Percentiles rank a stretch among this genome's conserved stretches.
These are phyloP conservation scores for Saturnispora silvae DNA, from an alignment of 805 yeast species.

Conservation along the genomic window DNA sequence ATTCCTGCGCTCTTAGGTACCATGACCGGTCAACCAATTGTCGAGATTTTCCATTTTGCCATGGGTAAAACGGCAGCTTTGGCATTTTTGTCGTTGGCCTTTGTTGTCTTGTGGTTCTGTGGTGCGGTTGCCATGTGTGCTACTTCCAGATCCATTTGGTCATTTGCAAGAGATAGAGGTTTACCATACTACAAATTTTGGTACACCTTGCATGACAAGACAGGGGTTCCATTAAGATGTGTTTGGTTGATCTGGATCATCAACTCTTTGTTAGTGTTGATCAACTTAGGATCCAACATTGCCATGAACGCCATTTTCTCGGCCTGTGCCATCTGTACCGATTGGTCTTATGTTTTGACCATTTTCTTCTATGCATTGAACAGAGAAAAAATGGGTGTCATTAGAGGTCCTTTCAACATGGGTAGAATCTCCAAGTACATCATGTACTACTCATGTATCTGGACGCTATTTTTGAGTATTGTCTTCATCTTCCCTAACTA, in stretches of 20 bases:
- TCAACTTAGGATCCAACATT: constrained; percentile 31
- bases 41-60: constrained; percentile 39
- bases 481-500: constrained; percentile 43
- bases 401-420: constrained; percentile 39
- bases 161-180: constrained; percentile 47
- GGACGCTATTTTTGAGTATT: constrained; percentile 38
- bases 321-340: constrained; percentile 41
- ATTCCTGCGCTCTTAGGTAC: constrained; percentile 25
- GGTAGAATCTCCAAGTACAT: constrained; percentile 32
- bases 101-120: constrained; percentile 42
- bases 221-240: constrained; percentile 35
- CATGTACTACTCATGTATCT: constrained; percentile 31
- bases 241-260: constrained; percentile 33
- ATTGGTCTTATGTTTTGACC: constrained; percentile 40
- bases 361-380: constrained; percentile 33
- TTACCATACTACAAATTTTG: constrained; percentile 36
- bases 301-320: constrained; percentile 48
- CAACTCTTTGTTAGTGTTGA: constrained; percentile 34
- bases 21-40: constrained; percentile 40
- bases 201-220: constrained; percentile 29
- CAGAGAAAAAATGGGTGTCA: constrained; percentile 34
- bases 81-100: constrained; percentile 38
- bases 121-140: constrained; percentile 42
- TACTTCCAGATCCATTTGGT: constrained; percentile 43
- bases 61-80: constrained; percentile 45